These are phyloP conservation scores for Vigna nakashimae DNA, from an alignment of 306 rosid genomes.

Conservation along the genomic window DNA sequence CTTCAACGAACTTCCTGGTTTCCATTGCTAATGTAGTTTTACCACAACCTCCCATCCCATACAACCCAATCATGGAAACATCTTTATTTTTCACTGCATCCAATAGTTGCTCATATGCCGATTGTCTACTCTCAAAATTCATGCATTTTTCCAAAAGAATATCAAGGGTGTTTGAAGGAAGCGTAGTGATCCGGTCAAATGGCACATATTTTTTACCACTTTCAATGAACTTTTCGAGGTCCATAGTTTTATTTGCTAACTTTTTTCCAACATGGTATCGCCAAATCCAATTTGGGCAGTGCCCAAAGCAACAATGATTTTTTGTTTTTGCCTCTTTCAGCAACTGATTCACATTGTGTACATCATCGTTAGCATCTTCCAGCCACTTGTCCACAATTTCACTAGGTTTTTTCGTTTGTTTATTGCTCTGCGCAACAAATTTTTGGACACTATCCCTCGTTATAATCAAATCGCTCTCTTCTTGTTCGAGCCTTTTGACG, in stretches of 20 bases:
- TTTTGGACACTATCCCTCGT: background rate
- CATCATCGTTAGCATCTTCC: background rate
- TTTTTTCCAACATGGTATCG: background rate
- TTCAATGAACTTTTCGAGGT: background rate
- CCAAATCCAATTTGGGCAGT: constrained; percentile 31
- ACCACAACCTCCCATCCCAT: constrained; percentile 37
- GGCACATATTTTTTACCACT: background rate
- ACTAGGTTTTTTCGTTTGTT: background rate
- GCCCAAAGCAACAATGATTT: background rate
- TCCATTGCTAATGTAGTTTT: constrained; percentile 38
- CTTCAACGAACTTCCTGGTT: background rate
- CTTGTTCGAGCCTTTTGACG: background rate
- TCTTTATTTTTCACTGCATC: constrained; percentile 17
- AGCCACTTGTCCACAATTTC: constrained; percentile 23
- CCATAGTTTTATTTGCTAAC: background rate
- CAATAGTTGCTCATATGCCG: background rate
- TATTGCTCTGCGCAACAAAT: background rate
- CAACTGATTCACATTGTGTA: background rate
- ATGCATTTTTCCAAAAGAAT: background rate
- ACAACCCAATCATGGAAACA: constrained; percentile 23
- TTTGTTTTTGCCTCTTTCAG: background rate
- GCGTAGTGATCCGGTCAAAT: background rate
- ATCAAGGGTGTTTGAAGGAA: background rate
- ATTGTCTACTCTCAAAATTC: constrained; percentile 19
- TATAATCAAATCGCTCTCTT: background rate